phyloP scores from a whole-genome alignment of 306 rosid species.

The Rosa lucieae region DNA sequence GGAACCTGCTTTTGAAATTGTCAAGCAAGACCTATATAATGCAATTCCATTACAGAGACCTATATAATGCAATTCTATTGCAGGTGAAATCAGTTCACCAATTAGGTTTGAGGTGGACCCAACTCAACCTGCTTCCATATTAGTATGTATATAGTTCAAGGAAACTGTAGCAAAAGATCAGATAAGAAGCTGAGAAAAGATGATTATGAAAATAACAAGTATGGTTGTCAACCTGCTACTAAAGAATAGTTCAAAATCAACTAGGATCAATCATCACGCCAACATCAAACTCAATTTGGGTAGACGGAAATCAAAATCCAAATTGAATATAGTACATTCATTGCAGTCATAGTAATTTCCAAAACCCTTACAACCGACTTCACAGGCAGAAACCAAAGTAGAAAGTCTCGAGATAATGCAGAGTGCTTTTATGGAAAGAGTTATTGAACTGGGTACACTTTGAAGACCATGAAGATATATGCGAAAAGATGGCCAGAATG shows the following conservation, averaged over 20 bases:
- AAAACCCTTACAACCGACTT: not conserved
- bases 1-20: slow-evolving; percentile 47
- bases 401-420: not conserved
- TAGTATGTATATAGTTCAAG: not conserved
- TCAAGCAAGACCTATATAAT: slow-evolving; percentile 6
- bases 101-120: not conserved
- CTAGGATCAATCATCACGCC: not conserved
- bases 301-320: not conserved
- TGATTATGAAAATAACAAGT: not conserved
- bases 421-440: not conserved
- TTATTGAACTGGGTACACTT: not conserved
- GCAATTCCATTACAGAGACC: not conserved
- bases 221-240: not conserved
- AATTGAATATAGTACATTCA: not conserved
- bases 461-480: not conserved
- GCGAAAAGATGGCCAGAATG: not conserved
- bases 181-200: not conserved
- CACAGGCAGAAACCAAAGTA: not conserved
- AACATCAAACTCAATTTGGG: not conserved
- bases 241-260: not conserved
- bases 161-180: not conserved
- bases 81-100: not conserved
- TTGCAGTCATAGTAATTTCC: not conserved
- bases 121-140: not conserved
- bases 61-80: not conserved